Percentiles rank a stretch among this genome's conserved stretches.
phyloP scores from a whole-genome alignment of 306 rosid genomes.

The Cucurbita argyrosperma region DNA sequence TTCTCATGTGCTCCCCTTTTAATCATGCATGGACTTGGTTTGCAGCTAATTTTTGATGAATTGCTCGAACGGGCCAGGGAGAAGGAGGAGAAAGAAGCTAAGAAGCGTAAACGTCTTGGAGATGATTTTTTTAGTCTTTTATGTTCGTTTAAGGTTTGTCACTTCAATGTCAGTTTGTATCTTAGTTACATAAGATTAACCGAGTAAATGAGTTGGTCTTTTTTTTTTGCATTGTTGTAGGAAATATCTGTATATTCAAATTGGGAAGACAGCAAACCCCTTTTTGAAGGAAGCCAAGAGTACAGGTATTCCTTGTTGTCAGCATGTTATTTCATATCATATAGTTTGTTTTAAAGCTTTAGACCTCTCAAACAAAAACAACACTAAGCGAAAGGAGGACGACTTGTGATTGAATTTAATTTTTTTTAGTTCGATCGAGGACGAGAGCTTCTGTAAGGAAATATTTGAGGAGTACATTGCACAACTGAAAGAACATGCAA shows the following conservation, averaged over 20 bases:
- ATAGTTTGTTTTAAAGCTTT: background rate
- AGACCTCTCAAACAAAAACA: too few relatives aligned
- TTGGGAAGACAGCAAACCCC: constrained; percentile 61
- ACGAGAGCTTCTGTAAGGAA: constrained; percentile 50
- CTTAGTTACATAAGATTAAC: background rate
- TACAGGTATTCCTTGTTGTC: constrained; percentile 38
- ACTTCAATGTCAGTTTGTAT: constrained; percentile 3
- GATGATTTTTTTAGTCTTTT: constrained; percentile 55
- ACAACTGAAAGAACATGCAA: constrained; percentile 67
- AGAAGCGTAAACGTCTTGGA: constrained; percentile 64
- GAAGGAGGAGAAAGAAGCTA: constrained; percentile 88
- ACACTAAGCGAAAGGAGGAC: too few relatives aligned
- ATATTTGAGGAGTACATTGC: constrained; percentile 55
- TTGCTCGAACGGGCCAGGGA: constrained; percentile 60
- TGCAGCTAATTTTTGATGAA: constrained; percentile 85
- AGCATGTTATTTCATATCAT: background rate
- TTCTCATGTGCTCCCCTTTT: constrained; percentile 2
- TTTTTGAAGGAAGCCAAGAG: constrained; percentile 54
- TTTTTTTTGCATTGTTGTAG: constrained; percentile 27
- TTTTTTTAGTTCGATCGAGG: constrained; percentile 60
- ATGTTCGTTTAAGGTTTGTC: constrained; percentile 53
- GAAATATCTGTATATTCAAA: constrained; percentile 51
- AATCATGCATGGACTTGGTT: constrained; percentile 15
- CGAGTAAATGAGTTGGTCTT: background rate
- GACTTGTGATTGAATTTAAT: background rate